Evolutionary conservation across 2,329 filamentous ascomycete species (phyloP).

Genomic region (Pseudocercospora pini-densiflorae): DNA sequence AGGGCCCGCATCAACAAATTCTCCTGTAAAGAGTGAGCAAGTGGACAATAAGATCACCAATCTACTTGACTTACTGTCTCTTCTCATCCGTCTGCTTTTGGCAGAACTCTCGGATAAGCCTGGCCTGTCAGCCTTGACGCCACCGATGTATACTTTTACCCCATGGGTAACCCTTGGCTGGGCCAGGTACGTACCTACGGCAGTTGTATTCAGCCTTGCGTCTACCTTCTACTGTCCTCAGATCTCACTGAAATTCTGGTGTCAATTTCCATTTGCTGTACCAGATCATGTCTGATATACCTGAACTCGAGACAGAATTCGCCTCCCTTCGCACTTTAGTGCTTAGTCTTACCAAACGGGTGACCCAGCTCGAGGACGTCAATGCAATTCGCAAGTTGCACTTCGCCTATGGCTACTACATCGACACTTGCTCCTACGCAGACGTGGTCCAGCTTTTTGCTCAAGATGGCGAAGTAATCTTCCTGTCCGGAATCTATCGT

Average conservation of each 20-base stretch:
- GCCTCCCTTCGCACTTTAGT: background rate
- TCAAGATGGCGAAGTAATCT: background rate
- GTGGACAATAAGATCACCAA: background rate
- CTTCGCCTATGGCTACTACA: conserved; percentile 1
- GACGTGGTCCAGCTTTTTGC: background rate
- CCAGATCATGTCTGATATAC: background rate
- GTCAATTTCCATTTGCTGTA: background rate
- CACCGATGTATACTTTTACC: background rate
- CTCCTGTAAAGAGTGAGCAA: background rate
- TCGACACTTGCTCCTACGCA: background rate
- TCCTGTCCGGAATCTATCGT: background rate
- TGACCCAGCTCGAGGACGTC: background rate
- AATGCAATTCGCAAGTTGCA: background rate
- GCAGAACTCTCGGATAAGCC: background rate
- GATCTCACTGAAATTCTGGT: background rate
- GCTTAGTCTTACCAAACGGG: background rate
- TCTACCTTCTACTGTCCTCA: background rate
- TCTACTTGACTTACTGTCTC: background rate
- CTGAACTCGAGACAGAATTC: background rate
- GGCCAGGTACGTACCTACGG: background rate
- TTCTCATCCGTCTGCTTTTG: background rate
- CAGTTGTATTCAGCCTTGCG: background rate
- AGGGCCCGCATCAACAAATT: background rate
- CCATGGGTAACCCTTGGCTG: background rate
- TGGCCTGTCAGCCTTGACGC: background rate